These are phyloP conservation scores for Chlamydomonas incerta DNA, from an alignment of 139 green algal species.

Conservation along the genomic window DNA sequence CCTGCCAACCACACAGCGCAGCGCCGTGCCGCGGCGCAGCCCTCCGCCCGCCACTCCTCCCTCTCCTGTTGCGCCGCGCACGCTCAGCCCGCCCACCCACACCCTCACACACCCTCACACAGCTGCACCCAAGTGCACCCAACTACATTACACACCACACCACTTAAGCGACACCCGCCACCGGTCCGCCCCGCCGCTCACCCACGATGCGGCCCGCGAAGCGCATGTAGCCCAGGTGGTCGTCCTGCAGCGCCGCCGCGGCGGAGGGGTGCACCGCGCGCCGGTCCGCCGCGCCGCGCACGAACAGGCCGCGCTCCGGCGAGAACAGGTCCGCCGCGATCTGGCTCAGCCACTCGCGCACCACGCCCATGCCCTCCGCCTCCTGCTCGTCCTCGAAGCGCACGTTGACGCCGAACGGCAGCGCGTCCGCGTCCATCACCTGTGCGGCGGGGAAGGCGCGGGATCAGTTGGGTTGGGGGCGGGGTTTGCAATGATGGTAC, in stretches of 20 bases:
- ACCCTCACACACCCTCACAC: too few relatives aligned
- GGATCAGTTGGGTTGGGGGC: too few relatives aligned
- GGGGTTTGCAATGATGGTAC: background rate
- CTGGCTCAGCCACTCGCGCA: conserved; percentile 43
- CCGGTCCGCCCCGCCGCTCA: too few relatives aligned
- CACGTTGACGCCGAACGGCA: conserved; percentile 35
- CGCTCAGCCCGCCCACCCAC: too few relatives aligned
- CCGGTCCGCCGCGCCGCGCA: conserved; percentile 3
- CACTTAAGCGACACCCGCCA: too few relatives aligned
- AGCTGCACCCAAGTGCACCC: too few relatives aligned
- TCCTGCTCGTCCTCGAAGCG: conserved; percentile 49
- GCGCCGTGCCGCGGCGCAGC: too few relatives aligned
- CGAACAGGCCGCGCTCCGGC: conserved; percentile 27
- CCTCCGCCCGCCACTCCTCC: too few relatives aligned
- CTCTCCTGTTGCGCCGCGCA: too few relatives aligned
- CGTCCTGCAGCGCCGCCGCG: background rate
- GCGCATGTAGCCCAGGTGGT: conserved; percentile 38
- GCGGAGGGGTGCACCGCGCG: conserved; percentile 24
- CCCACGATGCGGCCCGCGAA: conserved; percentile 41
- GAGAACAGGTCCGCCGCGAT: conserved; percentile 29
- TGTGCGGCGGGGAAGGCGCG: background rate
- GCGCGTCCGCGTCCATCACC: conserved; percentile 34
- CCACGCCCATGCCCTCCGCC: conserved; percentile 40
- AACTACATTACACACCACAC: too few relatives aligned
- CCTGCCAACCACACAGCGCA: too few relatives aligned